Evolutionary conservation across 2,329 filamentous ascomycete species (phyloP), one percentile per base, ranked within the genome.

Genomic region (Colletotrichum australisinense): DNA sequence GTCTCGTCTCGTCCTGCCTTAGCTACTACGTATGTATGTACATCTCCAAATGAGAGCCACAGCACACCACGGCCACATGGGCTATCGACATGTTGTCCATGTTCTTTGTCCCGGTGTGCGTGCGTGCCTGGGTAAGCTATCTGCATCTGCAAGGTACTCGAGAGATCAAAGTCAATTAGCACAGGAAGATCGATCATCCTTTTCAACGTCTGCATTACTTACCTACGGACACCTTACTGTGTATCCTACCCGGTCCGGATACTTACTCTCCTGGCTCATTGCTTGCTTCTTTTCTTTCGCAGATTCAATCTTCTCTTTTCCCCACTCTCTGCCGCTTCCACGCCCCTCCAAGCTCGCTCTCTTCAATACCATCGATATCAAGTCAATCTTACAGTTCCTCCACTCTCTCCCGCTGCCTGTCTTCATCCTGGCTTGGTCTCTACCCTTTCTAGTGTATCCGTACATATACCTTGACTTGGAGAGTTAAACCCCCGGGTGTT

Each of bases 381-480:
- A 38, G 63, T 52, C 42, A 70, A 70, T 70, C 46, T 70, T 35
- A 56, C 42, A 52, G 22, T 38, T n/a, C 63, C 42, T 59, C 68
- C 68, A 55, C 63, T 67, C 46, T 55, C 68, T 60, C 46, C 56
- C 42, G 46, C 49, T 22, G 58, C 63, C 63, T 66, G 67, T 70
- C 42, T 30, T 58, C 22, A 66, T 66, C 62, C 60, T n/a, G 58
- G 64, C 32, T 32, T 19, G 30, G 63, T 55, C 49, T 52, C 59
- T 42, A 12, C 28, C 67, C 57, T 28, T 69, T 38, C 53, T 42
- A 56, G 59, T 56, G 59, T 32, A 30, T 62, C 16, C 32, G 28
- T 46, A 35, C 22, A 57, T 30, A 35, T 32, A 59, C 38, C 52
- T 42, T 42, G 38, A 42, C 38, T 35, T 35, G 35, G 42, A 68